Percentiles rank a stretch among this genome's conserved stretches.
These are phyloP conservation scores for Elasticomyces elasticus DNA, from an alignment of 495 filamentous ascomycete genomes.

Conservation along the genomic window DNA sequence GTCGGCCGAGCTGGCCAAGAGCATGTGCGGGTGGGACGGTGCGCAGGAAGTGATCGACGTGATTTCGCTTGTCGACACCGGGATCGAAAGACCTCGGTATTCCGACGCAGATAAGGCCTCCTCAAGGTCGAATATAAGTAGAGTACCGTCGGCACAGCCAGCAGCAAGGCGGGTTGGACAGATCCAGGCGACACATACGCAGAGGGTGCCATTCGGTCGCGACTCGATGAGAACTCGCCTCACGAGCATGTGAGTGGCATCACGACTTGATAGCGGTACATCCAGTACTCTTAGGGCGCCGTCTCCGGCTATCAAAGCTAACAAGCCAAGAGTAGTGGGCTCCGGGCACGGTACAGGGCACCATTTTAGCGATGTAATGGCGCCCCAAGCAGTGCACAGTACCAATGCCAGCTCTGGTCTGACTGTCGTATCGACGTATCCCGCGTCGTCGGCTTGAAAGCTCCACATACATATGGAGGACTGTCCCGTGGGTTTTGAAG, in stretches of 20 bases:
- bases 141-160: slow-evolving; percentile 51
- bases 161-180: slow-evolving; percentile 51
- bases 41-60: slow-evolving; percentile 46
- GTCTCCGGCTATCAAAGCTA: slow-evolving; percentile 54
- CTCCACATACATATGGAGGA: slow-evolving; percentile 51
- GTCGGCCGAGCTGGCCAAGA: slow-evolving; percentile 47
- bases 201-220: slow-evolving; percentile 40
- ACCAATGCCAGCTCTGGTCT: slow-evolving; percentile 39
- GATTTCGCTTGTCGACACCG: slow-evolving; percentile 53
- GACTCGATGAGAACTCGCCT: slow-evolving; percentile 45
- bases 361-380: slow-evolving; percentile 50
- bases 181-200: slow-evolving; percentile 53
- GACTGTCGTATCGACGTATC: slow-evolving; percentile 33
- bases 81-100: slow-evolving; percentile 45
- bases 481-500: slow-evolving; percentile 27
- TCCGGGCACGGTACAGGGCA: slow-evolving; percentile 41
- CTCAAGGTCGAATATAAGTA: slow-evolving; percentile 48
- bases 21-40: slow-evolving; percentile 48
- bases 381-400: slow-evolving; percentile 55
- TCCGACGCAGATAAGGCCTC: slow-evolving; percentile 21
- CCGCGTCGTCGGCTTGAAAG: slow-evolving; percentile 34
- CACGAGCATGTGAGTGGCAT: slow-evolving; percentile 35
- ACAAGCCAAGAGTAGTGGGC: slow-evolving; percentile 42
- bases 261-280: slow-evolving; percentile 34
- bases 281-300: slow-evolving; percentile 52